A percentile compares a stretch with the other conserved stretches of the same genome.
These are phyloP conservation scores for Royoungia palumana DNA, from an alignment of 768 basidiomycete species.

Conservation along the genomic window DNA sequence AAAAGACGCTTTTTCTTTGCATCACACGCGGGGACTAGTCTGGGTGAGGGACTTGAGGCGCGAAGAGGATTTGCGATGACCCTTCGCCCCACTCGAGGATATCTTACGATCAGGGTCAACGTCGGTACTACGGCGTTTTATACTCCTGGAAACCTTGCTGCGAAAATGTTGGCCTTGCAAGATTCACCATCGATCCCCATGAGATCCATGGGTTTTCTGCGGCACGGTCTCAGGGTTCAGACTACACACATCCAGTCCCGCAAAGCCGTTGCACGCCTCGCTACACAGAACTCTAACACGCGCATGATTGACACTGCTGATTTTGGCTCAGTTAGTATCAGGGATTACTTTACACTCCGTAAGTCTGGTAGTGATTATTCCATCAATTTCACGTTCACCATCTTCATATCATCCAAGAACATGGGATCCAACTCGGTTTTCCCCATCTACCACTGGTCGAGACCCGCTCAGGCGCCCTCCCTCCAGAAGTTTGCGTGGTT, in stretches of 20 bases:
- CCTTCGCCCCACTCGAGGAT: not conserved
- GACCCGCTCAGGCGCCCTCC: conserved; percentile 34
- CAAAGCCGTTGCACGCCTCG: not conserved
- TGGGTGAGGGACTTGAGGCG: not conserved
- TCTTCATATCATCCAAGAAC: conserved; percentile 26
- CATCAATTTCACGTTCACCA: not conserved
- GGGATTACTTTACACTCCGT: not conserved
- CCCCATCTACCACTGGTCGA: conserved; percentile 40
- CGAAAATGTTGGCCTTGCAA: not conserved
- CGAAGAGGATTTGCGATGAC: not conserved
- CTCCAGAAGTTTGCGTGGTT: conserved; percentile 43
- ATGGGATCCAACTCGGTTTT: conserved; percentile 32
- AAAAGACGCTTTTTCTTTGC: not conserved
- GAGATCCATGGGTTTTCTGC: too few species aligned
- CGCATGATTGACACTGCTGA: not conserved
- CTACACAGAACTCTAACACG: not conserved
- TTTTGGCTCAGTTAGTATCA: not conserved
- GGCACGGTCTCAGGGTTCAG: not conserved
- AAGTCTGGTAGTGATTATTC: not conserved
- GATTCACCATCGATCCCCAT: not conserved
- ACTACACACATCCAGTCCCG: not conserved
- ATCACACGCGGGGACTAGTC: too few species aligned
- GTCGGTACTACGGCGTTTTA: not conserved
- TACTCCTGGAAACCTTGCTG: not conserved
- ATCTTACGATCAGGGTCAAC: not conserved